Evolutionary conservation across 2,329 filamentous ascomycete genomes (phyloP).

Genomic region (Trichoderma endophyticum): DNA sequence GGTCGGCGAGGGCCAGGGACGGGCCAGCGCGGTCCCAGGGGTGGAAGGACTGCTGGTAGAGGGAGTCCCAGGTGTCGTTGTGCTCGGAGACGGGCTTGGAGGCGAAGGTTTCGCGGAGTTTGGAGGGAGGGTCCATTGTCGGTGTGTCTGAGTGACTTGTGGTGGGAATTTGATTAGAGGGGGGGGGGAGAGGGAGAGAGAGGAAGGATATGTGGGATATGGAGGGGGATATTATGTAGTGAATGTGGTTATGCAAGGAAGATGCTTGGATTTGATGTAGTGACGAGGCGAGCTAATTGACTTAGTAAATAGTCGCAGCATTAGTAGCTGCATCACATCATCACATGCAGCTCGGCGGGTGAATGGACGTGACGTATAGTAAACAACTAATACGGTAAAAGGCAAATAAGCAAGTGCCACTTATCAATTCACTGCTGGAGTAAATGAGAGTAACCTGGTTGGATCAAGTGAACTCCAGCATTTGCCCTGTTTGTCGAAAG

Average conservation of each 20-base stretch:
- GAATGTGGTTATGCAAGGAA: not conserved
- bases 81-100: conserved; percentile 34
- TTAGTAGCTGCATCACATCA: not conserved
- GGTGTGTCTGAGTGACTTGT: conserved; percentile 18
- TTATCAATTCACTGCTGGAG: not conserved
- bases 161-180: not conserved
- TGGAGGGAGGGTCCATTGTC: conserved; percentile 22
- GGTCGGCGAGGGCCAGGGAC: conserved; percentile 52
- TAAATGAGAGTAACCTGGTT: not conserved
- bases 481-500: not conserved
- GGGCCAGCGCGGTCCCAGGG: conserved; percentile 58
- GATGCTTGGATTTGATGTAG: not conserved
- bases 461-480: not conserved
- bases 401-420: not conserved
- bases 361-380: not conserved
- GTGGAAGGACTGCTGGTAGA: conserved; percentile 44
- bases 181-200: not conserved
- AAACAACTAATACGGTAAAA: not conserved
- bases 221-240: not conserved
- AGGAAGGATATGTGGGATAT: not conserved
- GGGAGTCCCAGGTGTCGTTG: conserved; percentile 43
- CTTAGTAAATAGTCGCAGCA: not conserved
- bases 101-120: conserved; percentile 36
- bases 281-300: not conserved
- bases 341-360: not conserved